Evolutionary conservation across 257 asterid species (phyloP), one percentile per base, ranked within the genome.

Genomic region (Solanum infundibuliforme): DNA sequence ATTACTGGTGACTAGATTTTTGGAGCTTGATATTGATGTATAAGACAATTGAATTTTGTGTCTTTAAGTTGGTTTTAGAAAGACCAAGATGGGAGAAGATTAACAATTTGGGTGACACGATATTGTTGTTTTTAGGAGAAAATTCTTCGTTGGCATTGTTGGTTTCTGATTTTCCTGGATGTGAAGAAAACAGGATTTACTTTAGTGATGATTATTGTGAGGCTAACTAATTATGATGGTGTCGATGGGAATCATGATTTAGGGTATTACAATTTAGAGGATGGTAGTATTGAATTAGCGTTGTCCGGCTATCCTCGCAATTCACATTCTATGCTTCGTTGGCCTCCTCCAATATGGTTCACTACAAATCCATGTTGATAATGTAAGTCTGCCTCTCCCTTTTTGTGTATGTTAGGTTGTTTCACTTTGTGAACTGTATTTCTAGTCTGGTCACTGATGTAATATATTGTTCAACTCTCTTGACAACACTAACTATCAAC

Each of bases 191-290:
- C 87, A 89, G 87, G 89, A 94, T 96, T 72, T 96, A 94, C 58
- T 95, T 90, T 55, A 91, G 95, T 0, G 95, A 95, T 88, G 98
- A 96, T 81, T 93, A 94, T 90, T 94, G 94, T 0, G 95, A 93
- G 77, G 65, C 73, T n/a, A 93, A 92, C 46, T 10, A 41, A 10
- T 89, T 88, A 90, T 75, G 95, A 93, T 16, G 91, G 89, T n/a
- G 55, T 90, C 35, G 90, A 73, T 20, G 96, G 94, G 55, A 92
- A 92, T 91, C 94, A 91, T 85, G 98, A 95, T 88, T 88, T 92
- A 74, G 99, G 98, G 82, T 90, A 94, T 73, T 96, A 91, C 87
- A 87, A 90, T 90, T 71, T 95, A 92, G 93, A 52, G 29, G 95
- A 93, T 88, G 96, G 94, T 27, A 91, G 86, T 55, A 86, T 93